Evolutionary conservation across 2,329 filamentous ascomycete genomes (phyloP).

Genomic region (Claviceps capensis): DNA sequence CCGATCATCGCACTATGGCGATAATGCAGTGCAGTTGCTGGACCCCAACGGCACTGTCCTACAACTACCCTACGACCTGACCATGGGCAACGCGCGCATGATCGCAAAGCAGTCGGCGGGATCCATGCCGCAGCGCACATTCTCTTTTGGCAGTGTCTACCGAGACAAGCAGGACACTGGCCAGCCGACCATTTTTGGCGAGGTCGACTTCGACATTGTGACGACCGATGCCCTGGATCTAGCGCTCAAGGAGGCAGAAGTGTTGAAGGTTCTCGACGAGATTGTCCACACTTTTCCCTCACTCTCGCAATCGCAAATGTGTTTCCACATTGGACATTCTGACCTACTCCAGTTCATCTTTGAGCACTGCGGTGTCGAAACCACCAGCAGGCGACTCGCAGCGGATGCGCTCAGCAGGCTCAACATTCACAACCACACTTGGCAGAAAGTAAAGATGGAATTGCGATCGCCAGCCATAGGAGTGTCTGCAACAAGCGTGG

Average conservation of each 20-base stretch:
- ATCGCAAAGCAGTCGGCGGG: constrained; percentile 57
- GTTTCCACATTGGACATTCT: constrained; percentile 81
- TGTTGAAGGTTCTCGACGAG: constrained; percentile 88
- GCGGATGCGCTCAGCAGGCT: constrained; percentile 79
- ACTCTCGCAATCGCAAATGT: constrained; percentile 59
- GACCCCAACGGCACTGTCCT: constrained; percentile 76
- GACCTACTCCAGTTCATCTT: constrained; percentile 79
- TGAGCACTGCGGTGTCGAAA: constrained; percentile 71
- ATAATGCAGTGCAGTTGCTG: constrained; percentile 65
- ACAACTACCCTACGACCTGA: constrained; percentile 89
- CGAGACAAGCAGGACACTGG: constrained; percentile 66
- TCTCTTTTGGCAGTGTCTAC: constrained; percentile 79
- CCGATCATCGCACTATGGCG: constrained; percentile 60
- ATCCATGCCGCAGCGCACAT: constrained; percentile 58
- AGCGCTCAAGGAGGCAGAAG: constrained; percentile 82
- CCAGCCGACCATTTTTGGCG: constrained; percentile 69
- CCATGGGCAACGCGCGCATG: constrained; percentile 72
- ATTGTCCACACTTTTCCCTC: constrained; percentile 70
- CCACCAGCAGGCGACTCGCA: constrained; percentile 51
- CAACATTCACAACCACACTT: constrained; percentile 67
- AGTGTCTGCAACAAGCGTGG: constrained; percentile 76
- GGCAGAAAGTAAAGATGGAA: constrained; percentile 71
- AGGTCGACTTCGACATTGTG: constrained; percentile 95
- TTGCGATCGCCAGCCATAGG: constrained; percentile 70
- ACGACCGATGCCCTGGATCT: constrained; percentile 69